These are phyloP conservation scores for Tuber borchii DNA, from an alignment of 495 filamentous ascomycete species.

Conservation along the genomic window DNA sequence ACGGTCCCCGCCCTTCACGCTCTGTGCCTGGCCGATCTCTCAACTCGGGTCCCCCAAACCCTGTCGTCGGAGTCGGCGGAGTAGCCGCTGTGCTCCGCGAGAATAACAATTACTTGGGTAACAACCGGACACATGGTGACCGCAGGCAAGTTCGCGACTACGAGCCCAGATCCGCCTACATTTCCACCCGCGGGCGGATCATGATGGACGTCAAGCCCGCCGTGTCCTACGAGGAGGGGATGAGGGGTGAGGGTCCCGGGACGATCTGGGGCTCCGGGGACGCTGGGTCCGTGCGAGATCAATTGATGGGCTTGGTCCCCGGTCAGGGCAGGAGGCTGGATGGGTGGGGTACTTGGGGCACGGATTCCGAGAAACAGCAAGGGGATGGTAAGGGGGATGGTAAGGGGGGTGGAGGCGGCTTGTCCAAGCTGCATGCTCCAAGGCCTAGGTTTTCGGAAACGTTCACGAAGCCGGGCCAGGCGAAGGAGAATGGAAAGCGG, in stretches of 20 bases:
- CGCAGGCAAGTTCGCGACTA: conserved; percentile 21
- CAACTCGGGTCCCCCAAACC: conserved; percentile 26
- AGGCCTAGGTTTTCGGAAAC: not conserved
- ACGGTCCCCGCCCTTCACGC: conserved; percentile 64
- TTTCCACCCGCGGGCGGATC: conserved; percentile 28
- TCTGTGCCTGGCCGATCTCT: conserved; percentile 61
- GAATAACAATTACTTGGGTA: not conserved
- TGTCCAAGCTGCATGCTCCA: not conserved
- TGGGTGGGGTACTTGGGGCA: not conserved
- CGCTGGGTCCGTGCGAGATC: too few species aligned
- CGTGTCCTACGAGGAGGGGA: not conserved
- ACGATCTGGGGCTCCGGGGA: not conserved
- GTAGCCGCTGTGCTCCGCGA: conserved; percentile 31
- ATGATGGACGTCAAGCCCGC: conserved; percentile 21
- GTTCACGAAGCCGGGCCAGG: not conserved
- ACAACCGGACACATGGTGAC: conserved; percentile 16
- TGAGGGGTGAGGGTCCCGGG: not conserved
- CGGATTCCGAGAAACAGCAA: not conserved
- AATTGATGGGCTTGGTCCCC: not conserved
- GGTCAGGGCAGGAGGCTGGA: not conserved
- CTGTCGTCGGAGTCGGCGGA: conserved; percentile 35
- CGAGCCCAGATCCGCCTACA: conserved; percentile 13
- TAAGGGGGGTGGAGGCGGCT: not conserved
- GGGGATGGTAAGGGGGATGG: not conserved
- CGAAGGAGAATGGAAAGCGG: not conserved